Evolutionary conservation across 495 filamentous ascomycete species (phyloP), one percentile per base, ranked within the genome.

Genomic region (Aspergillus leporis): DNA sequence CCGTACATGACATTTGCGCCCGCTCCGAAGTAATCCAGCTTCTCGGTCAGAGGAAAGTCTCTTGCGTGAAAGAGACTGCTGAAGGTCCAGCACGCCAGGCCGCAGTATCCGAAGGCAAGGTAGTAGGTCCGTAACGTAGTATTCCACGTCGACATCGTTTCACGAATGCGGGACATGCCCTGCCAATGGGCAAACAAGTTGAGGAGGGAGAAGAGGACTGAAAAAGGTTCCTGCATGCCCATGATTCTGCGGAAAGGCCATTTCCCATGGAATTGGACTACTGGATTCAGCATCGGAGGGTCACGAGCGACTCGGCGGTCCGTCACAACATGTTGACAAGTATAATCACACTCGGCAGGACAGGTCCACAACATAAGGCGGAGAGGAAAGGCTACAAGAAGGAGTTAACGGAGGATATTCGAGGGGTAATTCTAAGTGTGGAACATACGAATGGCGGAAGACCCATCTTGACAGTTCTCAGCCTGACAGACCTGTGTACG

Each of bases 261-360:
- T 84, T 98, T 98, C n/a, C 95, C 94, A 78, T 98, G 93, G 80
- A 90, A 98, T 77, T 98, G 94, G 40, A 93, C 86, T 28, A 96
- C 70, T 4, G 90, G 83, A 30, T 82, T 77, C 41, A 82, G 71
- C 73, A 84, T 82, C 14, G 85, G 85, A 31, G 84, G 83, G 48
- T 85, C 81, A 64, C 83, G 80, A 38, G 83, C 78, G 51, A 90
- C 72, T 58, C 94, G 91, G 22, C 70, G 74, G 58, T 89, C 74
- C 53, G 94, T 98, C 53, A 94, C 81, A 72, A 97, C 89, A 80
- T 96, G 94, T 71, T 98, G 94, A 81, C 94, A 98, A 48, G 90
- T 89, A 80, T 98, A 96, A 78, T 98, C 94, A 83, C 94, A 98
- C 82, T 98, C 93, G 66, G 87, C 71, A 34, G 91, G 86, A 76